Evolutionary conservation across 2,329 filamentous ascomycete genomes (phyloP), one percentile per base, ranked within the genome.

Genomic region (Colletotrichum filicis): DNA sequence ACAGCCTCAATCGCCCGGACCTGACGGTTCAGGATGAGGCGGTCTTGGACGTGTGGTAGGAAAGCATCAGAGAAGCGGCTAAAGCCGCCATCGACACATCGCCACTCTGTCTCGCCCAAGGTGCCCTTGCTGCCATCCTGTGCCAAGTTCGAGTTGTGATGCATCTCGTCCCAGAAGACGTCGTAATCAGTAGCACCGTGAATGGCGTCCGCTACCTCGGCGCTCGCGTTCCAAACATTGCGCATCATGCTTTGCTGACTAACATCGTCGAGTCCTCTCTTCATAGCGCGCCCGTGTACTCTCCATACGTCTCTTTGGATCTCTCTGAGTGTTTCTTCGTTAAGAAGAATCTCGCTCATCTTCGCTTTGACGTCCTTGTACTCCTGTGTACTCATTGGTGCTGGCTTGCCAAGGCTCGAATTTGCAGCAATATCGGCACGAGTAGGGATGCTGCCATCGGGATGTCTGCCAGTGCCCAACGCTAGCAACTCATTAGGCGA

Each of bases 41-140:
- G 85, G 52, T 89, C 86, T 63, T 87, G 82, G 2, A 93, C 87
- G 26, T 89, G 85, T 0, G 92, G 92, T 14, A 86, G 84, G 80
- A 93, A 93, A 1, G 92, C 89, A 0, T 84, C 79, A 0, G 92
- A 91, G 0, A 94, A 86, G 0, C 87, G 87, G 70, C 87, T 88
- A n/a, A 84, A 75, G 6, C 81, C 79, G 59, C 74, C 14, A 72
- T 79, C 82, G 81, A 72, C 37, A 22, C 64, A 66, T 8, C 35
- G 52, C 35, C 64, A 66, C 64, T 66, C 55, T 3, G 28, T 81
- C 68, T 78, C 72, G 1, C 78, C 79, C 4, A 80, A 68, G 8
- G 77, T 65, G 9, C 68, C 73, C 1, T 70, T 74, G 46, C 76
- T 77, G 55, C 80, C 77, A 61, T 81, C 80, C 19, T 80, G 71